Base-by-base conservation (phyloP, 805 yeast species). In the Wickerhamomyces chambardii region DNA sequence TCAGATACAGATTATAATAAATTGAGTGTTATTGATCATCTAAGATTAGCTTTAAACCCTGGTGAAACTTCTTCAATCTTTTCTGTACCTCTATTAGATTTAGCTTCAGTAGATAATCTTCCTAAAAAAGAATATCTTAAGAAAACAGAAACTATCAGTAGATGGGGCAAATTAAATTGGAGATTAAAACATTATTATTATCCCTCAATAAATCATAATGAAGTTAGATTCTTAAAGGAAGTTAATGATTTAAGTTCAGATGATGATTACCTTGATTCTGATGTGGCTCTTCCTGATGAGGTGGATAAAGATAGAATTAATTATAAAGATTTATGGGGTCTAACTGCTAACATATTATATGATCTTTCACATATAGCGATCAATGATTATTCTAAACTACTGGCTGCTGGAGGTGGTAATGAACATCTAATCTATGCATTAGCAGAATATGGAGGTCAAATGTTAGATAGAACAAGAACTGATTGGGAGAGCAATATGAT, bases 161-260 rank as follows among this genome's bases (percentile, higher is more conserved):
- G 64, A 43, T 83, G 92, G 92, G 90, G 84, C 5, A 84, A 82
- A 1, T 54, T 83, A 16, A 75, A 74, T 17, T 77, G 86, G 85
- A 66, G 69, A 29, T 53, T 80, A 29, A 61, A 82, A 31, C 76
- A 81, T 22, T 78, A 68, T 48, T 66, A 73, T 29, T 83, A 78
- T 41, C 78, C 82, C 0, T 69, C 69, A 18, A 53, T 52, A 15
- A 78, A 75, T 45, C 16, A 52, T 1, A 55, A 68, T 35, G 92
- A 83, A 55, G 76, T 68, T 1, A 55, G 49, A 19, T 83, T 90
- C 90, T 57, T 83, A 14, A 66, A 68, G 25, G 75, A 69, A 15
- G 64, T 81, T 19, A 19, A 19, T 19, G 22, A 19, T 19, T 19
- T 19, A 19, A 19, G 6, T 19, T 6, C 22, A 6, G 8, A 19